Percentiles rank a stretch among this genome's conserved stretches.
These are phyloP conservation scores for Lactarius hengduanensis DNA, from an alignment of 768 basidiomycete genomes.

Conservation along the genomic window DNA sequence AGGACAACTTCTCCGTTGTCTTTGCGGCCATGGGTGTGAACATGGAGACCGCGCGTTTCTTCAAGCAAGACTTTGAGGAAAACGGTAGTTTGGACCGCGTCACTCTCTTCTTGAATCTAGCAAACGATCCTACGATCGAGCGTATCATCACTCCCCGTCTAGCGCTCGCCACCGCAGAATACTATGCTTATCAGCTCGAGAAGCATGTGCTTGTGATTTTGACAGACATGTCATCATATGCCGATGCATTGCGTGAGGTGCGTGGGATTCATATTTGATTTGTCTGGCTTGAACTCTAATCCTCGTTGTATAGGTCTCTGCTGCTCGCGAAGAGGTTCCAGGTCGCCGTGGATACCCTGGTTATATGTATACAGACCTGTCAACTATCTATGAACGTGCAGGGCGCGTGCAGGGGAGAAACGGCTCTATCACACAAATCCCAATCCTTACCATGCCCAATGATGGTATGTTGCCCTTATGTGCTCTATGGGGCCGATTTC, in stretches of 20 bases:
- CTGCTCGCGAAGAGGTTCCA: slow-evolving; percentile 98
- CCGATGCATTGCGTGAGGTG: slow-evolving; percentile 93
- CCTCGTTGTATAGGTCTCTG: slow-evolving; percentile 67
- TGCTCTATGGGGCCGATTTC: slow-evolving; percentile 21
- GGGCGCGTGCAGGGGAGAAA: slow-evolving; percentile 97
- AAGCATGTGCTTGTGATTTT: slow-evolving; percentile 99
- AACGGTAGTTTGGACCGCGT: slow-evolving; percentile 97
- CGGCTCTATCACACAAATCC: slow-evolving; percentile 99
- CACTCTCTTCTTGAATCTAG: slow-evolving; percentile 96
- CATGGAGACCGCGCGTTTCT: slow-evolving; percentile 99
- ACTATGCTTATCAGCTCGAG: slow-evolving; percentile 99
- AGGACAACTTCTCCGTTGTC: slow-evolving; percentile 99
- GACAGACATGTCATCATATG: slow-evolving; percentile 99
- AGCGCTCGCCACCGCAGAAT: slow-evolving; percentile 97
- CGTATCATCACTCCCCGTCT: slow-evolving; percentile 99
- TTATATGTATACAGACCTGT: slow-evolving; percentile 99
- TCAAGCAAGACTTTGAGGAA: slow-evolving; percentile 99
- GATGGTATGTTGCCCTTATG: slow-evolving; percentile 62
- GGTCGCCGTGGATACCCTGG: slow-evolving; percentile 98
- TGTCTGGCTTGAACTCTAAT: slow-evolving; percentile 14
- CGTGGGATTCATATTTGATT: slow-evolving; percentile 35
- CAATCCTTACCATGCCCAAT: slow-evolving; percentile 99
- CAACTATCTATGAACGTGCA: slow-evolving; percentile 99
- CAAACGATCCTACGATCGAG: slow-evolving; percentile 99
- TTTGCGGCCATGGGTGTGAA: slow-evolving; percentile 99